Conservation (phyloP, 345 rosid genomes). For the Hibiscus mutabilis region DNA sequence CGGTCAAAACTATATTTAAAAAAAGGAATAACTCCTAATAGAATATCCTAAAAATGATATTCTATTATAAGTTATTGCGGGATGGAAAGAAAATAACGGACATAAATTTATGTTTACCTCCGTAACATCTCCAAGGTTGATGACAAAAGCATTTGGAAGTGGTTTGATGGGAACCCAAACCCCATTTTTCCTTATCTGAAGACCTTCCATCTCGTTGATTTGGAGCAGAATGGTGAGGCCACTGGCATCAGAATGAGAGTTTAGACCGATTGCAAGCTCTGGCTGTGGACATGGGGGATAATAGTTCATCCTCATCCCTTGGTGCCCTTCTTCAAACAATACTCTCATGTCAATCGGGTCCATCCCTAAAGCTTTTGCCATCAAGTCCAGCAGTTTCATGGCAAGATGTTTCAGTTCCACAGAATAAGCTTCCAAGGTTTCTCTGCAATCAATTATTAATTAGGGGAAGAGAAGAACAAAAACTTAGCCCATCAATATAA, state of each 20-base stretch:
- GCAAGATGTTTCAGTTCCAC: not conserved
- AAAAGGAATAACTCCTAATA: too few species aligned
- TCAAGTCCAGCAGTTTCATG: not conserved
- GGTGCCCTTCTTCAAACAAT: slow-evolving; percentile 22
- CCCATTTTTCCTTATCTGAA: slow-evolving; percentile 23
- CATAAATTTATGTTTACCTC: not conserved
- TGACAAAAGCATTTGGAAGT: not conserved
- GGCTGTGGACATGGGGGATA: slow-evolving; percentile 11
- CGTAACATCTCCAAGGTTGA: not conserved
- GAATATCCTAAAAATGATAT: too few species aligned
- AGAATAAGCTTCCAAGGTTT: too few species aligned
- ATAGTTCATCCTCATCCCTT: not conserved
- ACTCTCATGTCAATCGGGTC: slow-evolving; percentile 37
- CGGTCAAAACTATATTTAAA: too few species aligned
- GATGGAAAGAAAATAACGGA: not conserved
- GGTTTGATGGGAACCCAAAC: not conserved
- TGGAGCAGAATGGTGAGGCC: slow-evolving; percentile 26
- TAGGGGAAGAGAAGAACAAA: too few species aligned
- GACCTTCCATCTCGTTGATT: slow-evolving; percentile 19
- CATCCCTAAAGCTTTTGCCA: slow-evolving; percentile 41
- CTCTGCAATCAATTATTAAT: not conserved
- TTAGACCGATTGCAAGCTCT: slow-evolving; percentile 23
- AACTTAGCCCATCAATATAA: not conserved
- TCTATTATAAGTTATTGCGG: too few species aligned
- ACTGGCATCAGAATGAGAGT: slow-evolving; percentile 19